A percentile compares a stretch with the other conserved stretches of the same genome.
phyloP scores from a whole-genome alignment of 164 flowering plant genomes.

The Vitis cinerea region DNA sequence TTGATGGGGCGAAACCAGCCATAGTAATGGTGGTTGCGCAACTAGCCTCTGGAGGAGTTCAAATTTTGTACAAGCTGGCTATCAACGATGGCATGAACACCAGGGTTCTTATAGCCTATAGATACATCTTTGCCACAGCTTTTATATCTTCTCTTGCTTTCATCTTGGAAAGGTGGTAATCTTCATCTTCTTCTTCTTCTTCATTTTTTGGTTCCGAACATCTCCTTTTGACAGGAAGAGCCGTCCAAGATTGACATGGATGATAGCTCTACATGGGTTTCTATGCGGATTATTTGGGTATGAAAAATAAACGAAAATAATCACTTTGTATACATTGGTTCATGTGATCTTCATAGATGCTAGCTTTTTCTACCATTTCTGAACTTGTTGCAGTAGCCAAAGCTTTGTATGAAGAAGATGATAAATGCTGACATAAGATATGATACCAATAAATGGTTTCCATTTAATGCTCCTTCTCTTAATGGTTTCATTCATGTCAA shows the following conservation, averaged over 20 bases:
- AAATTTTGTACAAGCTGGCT: slow-evolving; percentile 55
- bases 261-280: slow-evolving; percentile 43
- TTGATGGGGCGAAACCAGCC: slow-evolving; percentile 23
- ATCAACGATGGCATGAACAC: slow-evolving; percentile 54
- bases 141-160: slow-evolving; percentile 56
- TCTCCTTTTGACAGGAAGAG: slow-evolving; percentile 35
- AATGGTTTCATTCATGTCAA: no score
- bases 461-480: no score
- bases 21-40: slow-evolving; percentile 57
- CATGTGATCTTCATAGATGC: no score
- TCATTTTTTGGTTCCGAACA: background rate
- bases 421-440: no score
- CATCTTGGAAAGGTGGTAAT: slow-evolving; percentile 49
- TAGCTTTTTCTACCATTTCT: no score
- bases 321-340: no score
- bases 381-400: no score
- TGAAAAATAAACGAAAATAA: background rate
- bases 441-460: no score
- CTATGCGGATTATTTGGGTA: slow-evolving; percentile 69
- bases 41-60: slow-evolving; percentile 37
- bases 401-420: no score
- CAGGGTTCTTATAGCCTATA: slow-evolving; percentile 55
- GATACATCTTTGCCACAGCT: slow-evolving; percentile 53
- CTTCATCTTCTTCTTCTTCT: background rate
- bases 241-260: slow-evolving; percentile 56